Evolutionary conservation across 371 early-diverging fungal species (phyloP), one percentile per base, ranked within the genome.

Genomic region (Mucor piriformis): DNA sequence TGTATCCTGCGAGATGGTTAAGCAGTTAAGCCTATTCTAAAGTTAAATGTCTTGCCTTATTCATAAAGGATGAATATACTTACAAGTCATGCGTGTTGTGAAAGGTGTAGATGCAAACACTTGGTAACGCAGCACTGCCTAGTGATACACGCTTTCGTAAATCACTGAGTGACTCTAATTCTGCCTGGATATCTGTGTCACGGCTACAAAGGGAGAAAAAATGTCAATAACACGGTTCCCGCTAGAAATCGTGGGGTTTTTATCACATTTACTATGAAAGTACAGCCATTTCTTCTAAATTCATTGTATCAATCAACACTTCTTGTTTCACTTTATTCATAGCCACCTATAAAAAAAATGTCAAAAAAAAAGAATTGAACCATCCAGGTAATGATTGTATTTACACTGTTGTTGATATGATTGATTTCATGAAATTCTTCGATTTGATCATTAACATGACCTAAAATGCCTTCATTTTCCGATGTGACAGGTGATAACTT

Each of bases 81-180:
- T 78, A 90, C 89, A 76, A 74, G 68, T 92, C 92, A 72, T 92
- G 87, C 0, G 97, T 92, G 68, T 99, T 99, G 77, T 97, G 95
- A 56, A 99, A 91, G 4, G 99, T 99, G 75, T 96, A 99, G 63
- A 92, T 92, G 74, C 97, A 96, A 25, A 99, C 88, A 35, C 95
- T 95, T 2, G 99, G 98, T 32, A 95, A 81, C 13, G 93, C 86
- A 3, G 85, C 82, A 23, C 88, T 85, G 3, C 88, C 84, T 18
- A 95, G 67, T 1, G 85, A 76, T 6, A 93, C 87, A 34, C 93
- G 88, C 54, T 92, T 92, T 67, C 92, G 78, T 6, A 95, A 60
- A 50, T 99, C 98, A 58, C 88, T 88, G 32, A 99, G 72, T 38
- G 75, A 81, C 25, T 91, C 87, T 4, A 96, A 70, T 62, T 92